Conservation (phyloP, 768 basidiomycete species). For the Lactarius hatsudake region DNA sequence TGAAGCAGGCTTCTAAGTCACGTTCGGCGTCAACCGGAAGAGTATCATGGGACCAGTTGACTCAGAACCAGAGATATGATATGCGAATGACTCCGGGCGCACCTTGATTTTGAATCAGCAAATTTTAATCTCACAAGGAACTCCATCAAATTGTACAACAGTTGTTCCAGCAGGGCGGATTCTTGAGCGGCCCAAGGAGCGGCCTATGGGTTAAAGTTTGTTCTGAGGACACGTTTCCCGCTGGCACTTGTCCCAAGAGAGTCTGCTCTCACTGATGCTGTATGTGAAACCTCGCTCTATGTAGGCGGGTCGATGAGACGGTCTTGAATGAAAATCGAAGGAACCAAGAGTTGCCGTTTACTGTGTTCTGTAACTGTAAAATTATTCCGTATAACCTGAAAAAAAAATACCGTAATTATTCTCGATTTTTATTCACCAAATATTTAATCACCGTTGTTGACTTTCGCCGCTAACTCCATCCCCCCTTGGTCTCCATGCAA, state of each 20-base stretch:
- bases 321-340: no score
- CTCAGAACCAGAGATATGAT: not conserved
- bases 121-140: not conserved
- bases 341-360: no score
- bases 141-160: not conserved
- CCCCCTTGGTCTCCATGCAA: not conserved
- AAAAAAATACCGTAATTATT: not conserved
- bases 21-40: not conserved
- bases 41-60: not conserved
- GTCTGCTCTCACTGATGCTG: not conserved
- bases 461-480: not conserved
- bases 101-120: not conserved
- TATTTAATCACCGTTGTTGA: not conserved
- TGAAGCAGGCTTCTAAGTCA: not conserved
- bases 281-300: no score
- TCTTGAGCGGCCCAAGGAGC: no score
- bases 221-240: no score
- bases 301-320: not conserved
- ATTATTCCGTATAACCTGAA: not conserved
- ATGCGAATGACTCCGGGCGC: not conserved
- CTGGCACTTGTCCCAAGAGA: not conserved
- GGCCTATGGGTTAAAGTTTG: no score
- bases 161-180: not conserved
- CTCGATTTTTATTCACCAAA: not conserved
- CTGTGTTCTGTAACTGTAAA: not conserved